Evolutionary conservation across 768 basidiomycete species (phyloP), one percentile per base, ranked within the genome.

Genomic region (Tulasnella sp.): DNA sequence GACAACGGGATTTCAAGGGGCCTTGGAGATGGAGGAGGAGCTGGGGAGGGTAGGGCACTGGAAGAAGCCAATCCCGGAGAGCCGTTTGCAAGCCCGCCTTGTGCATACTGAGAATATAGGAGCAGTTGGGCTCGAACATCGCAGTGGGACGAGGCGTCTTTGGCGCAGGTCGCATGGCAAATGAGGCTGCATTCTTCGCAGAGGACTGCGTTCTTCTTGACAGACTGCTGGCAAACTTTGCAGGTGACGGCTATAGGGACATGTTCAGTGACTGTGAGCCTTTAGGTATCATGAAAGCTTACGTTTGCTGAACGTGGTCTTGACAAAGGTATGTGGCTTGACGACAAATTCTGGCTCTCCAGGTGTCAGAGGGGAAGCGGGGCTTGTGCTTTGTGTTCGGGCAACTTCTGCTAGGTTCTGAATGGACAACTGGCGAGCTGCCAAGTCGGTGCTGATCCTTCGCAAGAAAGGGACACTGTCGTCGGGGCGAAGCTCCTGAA

Each of bases 381-480:
- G 79, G 9, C 37, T 55, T 13, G 78, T 46, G 44, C 40, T 42
- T 55, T 51, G 39, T 5, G 57, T 40, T 10, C 42, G 40, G n/a
- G 39, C 71, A n/a, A 55, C 29, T 72, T 72, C 37, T 11, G 32
- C 37, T 10, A 75, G 69, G 40, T 74, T 61, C 48, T 70, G 46
- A 23, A 40, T 51, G n/a, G 87, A 83, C 44, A 88, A 82, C 79
- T 89, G 88, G 73, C 89, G 89, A 73, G 88, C 85, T 67, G 93
- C 91, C 76, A 94, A 83, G 82, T 98, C 96, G 78, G 90, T 87
- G 83, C 95, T 96, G 82, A 98, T 92, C 5, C 96, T 92, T 40
- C 95, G 91, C 16, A 98, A 87, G 87, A 98, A 98, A 13, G 97
- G 97, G 46, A 98, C 93, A 82, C 94, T 96, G 82, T 99, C 97